These are phyloP conservation scores for Crithidia expoeki DNA, from an alignment of 208 protist genomes.

Conservation along the genomic window DNA sequence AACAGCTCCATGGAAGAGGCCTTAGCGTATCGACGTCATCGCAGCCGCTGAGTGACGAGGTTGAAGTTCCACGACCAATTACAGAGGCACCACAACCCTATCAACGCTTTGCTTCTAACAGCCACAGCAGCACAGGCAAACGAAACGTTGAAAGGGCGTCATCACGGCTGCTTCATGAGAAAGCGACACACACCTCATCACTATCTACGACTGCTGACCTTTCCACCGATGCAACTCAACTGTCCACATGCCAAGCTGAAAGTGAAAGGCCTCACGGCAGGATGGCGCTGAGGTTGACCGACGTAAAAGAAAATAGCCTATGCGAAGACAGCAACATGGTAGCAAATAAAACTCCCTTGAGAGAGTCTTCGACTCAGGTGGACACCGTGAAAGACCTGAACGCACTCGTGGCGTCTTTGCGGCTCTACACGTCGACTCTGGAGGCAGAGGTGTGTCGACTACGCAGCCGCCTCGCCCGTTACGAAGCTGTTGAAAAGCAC, in stretches of 20 bases:
- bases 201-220: too few species aligned
- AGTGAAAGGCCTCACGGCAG: too few species aligned
- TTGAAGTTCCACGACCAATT: not conserved
- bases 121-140: not conserved
- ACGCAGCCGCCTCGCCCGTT: not conserved
- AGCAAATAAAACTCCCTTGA: too few species aligned
- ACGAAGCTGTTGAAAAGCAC: not conserved
- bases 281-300: too few species aligned
- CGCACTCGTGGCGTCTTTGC: slow-evolving; percentile 2
- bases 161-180: not conserved
- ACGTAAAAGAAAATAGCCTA: too few species aligned
- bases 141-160: too few species aligned
- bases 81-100: not conserved
- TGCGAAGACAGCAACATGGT: too few species aligned
- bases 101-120: not conserved
- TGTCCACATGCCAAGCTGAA: too few species aligned
- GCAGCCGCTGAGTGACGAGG: not conserved
- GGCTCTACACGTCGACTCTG: slow-evolving; percentile 7
- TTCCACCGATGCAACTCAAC: too few species aligned
- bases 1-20: too few species aligned
- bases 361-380: too few species aligned
- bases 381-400: not conserved
- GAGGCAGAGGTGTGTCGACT: not conserved
- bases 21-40: not conserved
- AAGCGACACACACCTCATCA: too few species aligned